phyloP scores from a whole-genome alignment of 2,329 filamentous ascomycete genomes.

The Trichoderma harzianum region DNA sequence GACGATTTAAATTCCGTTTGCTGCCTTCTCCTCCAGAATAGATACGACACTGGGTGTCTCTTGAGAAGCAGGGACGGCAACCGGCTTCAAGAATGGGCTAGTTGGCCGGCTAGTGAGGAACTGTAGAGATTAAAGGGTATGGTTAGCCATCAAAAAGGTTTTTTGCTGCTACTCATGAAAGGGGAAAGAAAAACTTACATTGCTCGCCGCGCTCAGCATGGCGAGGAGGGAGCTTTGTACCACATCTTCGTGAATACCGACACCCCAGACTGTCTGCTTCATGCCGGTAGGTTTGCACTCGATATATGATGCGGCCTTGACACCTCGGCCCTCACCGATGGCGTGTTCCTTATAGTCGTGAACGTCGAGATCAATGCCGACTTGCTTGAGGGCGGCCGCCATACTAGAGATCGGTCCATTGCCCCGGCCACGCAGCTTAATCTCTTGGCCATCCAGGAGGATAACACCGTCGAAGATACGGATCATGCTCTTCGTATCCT shows the following conservation, averaged over 20 bases:
- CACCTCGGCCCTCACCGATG: neutral
- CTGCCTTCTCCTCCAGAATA: slow-evolving; percentile 1
- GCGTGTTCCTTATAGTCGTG: slow-evolving; percentile 7
- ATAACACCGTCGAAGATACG: slow-evolving; percentile 6
- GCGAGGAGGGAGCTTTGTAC: neutral
- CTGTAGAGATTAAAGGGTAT: neutral
- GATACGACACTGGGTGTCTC: neutral
- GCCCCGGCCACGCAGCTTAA: neutral
- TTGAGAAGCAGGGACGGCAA: neutral
- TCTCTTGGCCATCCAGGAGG: neutral
- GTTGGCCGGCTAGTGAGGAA: neutral
- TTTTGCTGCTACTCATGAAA: neutral
- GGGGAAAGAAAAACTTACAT: neutral
- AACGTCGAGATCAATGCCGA: slow-evolving; percentile 1
- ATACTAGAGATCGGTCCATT: slow-evolving; percentile 6
- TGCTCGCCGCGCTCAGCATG: slow-evolving; percentile 7
- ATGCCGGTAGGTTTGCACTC: slow-evolving; percentile 4
- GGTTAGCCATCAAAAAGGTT: neutral
- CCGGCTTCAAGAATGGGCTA: neutral
- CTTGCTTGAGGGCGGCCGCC: neutral
- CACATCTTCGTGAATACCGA: neutral
- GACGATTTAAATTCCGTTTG: neutral
- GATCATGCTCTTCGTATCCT: slow-evolving; percentile 2
- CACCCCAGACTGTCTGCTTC: slow-evolving; percentile 3
- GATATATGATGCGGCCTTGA: neutral